Percentiles rank a stretch among this genome's conserved stretches.
These are phyloP conservation scores for Elaeis oleifera DNA, from an alignment of 202 grass and related monocot species.

Conservation along the genomic window DNA sequence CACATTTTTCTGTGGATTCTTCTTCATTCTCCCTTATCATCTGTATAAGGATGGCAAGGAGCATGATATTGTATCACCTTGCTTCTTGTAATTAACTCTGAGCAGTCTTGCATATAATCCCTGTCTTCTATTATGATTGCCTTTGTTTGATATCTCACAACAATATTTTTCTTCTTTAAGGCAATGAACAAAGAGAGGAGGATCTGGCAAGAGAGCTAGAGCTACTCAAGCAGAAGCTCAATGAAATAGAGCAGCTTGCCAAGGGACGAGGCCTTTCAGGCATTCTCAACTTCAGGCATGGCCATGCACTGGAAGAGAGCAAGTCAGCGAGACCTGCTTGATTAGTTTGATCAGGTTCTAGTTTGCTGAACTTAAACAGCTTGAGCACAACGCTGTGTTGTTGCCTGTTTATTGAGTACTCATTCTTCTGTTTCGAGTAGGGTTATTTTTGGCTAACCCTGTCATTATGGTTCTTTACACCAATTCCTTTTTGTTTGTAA, in stretches of 20 bases:
- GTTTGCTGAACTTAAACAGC: too few species aligned
- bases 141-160: conserved; percentile 2
- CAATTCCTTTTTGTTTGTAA: too few species aligned
- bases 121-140: conserved; percentile 7
- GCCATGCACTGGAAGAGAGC: conserved; percentile 14
- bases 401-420: too few species aligned
- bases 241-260: conserved; percentile 55
- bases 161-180: conserved; percentile 22
- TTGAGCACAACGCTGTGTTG: too few species aligned
- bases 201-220: conserved; percentile 50
- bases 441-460: too few species aligned
- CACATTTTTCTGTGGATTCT: too few species aligned
- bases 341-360: not conserved
- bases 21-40: too few species aligned
- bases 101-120: not conserved
- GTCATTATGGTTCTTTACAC: too few species aligned
- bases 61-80: too few species aligned
- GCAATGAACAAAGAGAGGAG: conserved; percentile 55
- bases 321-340: conserved; percentile 50
- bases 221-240: conserved; percentile 56
- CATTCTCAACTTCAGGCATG: conserved; percentile 50
- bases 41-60: too few species aligned
- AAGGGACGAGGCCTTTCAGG: conserved; percentile 61
- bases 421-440: too few species aligned
- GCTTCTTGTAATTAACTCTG: not conserved